These are phyloP conservation scores for Solanum dulcamara DNA, from an alignment of 257 asterid species.

Conservation along the genomic window DNA sequence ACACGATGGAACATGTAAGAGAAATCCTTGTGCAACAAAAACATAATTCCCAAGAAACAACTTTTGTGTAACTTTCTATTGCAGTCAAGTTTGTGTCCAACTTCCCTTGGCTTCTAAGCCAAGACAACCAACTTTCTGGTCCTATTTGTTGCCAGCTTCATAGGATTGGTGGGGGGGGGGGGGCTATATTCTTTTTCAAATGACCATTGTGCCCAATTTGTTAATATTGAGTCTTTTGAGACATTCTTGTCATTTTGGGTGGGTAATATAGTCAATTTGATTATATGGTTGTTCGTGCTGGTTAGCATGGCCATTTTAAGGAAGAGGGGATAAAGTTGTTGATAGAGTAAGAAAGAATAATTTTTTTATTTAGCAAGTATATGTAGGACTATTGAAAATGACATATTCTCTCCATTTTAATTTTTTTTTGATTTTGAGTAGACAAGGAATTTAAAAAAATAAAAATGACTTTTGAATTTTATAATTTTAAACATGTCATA, in stretches of 20 bases:
- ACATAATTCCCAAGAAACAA: not conserved
- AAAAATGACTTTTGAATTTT: too few species aligned
- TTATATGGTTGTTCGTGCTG: not conserved
- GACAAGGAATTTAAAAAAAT: too few species aligned
- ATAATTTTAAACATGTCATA: too few species aligned
- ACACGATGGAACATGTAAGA: not conserved
- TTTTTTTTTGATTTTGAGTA: too few species aligned
- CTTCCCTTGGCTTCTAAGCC: not conserved
- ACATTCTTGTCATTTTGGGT: not conserved
- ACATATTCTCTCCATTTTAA: not conserved
- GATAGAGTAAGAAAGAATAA: not conserved
- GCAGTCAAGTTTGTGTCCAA: not conserved
- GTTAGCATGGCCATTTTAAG: not conserved
- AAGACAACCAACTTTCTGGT: slow-evolving; percentile 15
- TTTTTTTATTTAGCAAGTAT: not conserved
- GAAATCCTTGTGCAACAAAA: not conserved
- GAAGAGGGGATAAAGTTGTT: not conserved
- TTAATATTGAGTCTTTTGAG: not conserved
- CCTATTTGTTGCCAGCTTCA: not conserved
- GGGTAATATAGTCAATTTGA: not conserved
- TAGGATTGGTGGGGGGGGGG: too few species aligned
- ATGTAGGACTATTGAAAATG: not conserved
- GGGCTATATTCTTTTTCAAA: not conserved
- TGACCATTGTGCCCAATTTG: not conserved
- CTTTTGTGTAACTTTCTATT: not conserved